Base-by-base conservation (phyloP, 352 stramenopile species). In the Peronospora farinosa region DNA sequence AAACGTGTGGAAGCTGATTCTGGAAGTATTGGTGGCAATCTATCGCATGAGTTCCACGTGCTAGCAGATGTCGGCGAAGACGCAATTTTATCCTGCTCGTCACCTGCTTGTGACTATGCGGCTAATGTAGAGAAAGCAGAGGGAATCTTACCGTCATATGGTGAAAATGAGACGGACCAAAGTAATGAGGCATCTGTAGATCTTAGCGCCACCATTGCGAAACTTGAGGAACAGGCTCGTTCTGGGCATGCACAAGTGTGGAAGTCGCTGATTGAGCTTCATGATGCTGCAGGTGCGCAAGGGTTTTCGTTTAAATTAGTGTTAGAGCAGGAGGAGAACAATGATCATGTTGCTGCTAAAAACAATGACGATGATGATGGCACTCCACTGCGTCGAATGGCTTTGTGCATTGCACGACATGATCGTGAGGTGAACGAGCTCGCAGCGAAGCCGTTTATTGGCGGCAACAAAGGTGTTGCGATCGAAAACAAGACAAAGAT, bases 1-100 rank as follows among this genome's bases (percentile, higher is more conserved):
- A 85, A 72, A 43, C 72, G 88, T 27, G 86, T 96, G 36, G 74
- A 91, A 40, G 84, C 86, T 6, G 86, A 96, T 51, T 88, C 81
- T 8, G 86, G 86, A 33, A 86, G 72, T 54, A 96, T 96, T 66
- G 86, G 86, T 17, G 86, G 86, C 19, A 93, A 86, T 55, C 49
- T 92, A 23, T 93, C 86, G 36, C 86, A 96, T 51, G 86, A 96
- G 47, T 96, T 95, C 57, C 84, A 95, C 49, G 82, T 95, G 42
- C 58, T 94, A 5, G 77, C 83, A 5, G 68, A 74, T 17, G 65
- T 95, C 25, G 86, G 86, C 7, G 86, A 96, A 67, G 86, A 96
- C 47, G 73, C 69, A 1, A 66, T 96, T 51, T 56, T 96, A 9
- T 84, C 74, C 0, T 96, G 84, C 37, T 65, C 56, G 12, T 71